Conservation (phyloP, 352 stramenopile species). For the Phytophthora ohioensis region DNA sequence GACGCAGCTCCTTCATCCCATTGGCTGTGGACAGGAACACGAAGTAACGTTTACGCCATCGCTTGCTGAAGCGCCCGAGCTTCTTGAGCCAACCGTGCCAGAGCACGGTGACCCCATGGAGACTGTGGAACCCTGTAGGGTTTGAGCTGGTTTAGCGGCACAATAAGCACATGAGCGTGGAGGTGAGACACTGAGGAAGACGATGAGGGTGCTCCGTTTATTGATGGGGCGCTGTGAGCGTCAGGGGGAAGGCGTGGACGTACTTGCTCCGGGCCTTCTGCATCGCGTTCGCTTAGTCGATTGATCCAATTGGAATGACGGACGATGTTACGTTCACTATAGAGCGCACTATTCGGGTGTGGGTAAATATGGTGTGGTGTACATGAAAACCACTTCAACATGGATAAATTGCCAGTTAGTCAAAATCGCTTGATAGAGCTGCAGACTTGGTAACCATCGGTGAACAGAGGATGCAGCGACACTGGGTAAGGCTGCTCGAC, state of each 20-base stretch:
- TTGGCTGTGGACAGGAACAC: conserved; percentile 74
- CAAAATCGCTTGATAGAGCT: no score
- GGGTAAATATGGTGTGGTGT: conserved; percentile 21
- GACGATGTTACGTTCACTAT: conserved; percentile 6
- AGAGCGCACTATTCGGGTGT: conserved; percentile 22
- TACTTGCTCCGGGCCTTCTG: conserved; percentile 65
- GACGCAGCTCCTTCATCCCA: conserved; percentile 78
- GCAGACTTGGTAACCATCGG: no score
- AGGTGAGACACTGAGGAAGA: conserved; percentile 13
- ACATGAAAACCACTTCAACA: conserved; percentile 28
- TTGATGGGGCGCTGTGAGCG: neutral
- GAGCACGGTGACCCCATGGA: conserved; percentile 71
- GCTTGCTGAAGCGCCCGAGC: conserved; percentile 84
- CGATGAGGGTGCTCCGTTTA: neutral
- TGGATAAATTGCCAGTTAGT: neutral
- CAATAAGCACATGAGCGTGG: conserved; percentile 11
- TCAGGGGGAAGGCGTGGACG: conserved; percentile 10
- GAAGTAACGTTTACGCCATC: conserved; percentile 83
- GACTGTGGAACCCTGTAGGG: conserved; percentile 55
- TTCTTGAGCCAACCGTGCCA: conserved; percentile 90
- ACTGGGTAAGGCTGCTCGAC: no score
- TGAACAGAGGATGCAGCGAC: no score
- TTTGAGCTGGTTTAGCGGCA: conserved; percentile 47
- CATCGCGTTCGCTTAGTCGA: conserved; percentile 37
- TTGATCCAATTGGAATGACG: neutral